Conservation (phyloP, 2,329 filamentous ascomycete species). For the Fusarium hostae region DNA sequence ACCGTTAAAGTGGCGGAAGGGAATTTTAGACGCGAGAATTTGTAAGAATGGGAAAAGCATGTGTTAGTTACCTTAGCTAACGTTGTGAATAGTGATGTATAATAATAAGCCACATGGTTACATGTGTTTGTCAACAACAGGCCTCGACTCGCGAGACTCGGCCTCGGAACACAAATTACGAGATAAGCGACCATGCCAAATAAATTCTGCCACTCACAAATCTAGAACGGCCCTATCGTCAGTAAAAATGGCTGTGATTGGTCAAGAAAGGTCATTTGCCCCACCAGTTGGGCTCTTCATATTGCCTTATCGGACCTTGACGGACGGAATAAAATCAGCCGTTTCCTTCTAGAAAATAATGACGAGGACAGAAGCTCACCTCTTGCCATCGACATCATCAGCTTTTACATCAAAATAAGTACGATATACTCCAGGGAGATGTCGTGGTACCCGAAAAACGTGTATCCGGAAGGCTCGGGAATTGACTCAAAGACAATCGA, state of each 20-base stretch:
- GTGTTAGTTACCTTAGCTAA: background rate
- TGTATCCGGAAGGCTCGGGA: background rate
- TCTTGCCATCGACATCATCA: conserved; percentile 18
- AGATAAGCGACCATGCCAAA: conserved; percentile 13
- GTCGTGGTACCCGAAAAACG: background rate
- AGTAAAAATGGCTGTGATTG: conserved; percentile 2
- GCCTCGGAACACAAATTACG: conserved; percentile 7
- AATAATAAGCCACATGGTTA: background rate
- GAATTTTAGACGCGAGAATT: background rate
- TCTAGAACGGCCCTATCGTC: conserved; percentile 31
- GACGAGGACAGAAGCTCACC: conserved; percentile 18
- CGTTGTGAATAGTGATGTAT: background rate
- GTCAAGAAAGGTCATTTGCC: background rate
- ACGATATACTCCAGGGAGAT: background rate
- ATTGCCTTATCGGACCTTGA: conserved; percentile 29
- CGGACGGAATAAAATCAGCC: conserved; percentile 26
- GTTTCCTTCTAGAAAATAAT: conserved; percentile 3
- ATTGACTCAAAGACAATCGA: conserved; percentile 5
- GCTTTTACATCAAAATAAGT: background rate
- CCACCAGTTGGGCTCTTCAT: conserved; percentile 22
- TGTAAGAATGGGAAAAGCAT: background rate
- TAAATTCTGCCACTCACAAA: conserved; percentile 10
- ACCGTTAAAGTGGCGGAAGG: background rate
- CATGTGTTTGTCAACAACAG: background rate
- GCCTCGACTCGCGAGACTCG: conserved; percentile 4